Conservation (phyloP, 139 green algal species). For the Tetratostichococcus sp. region DNA sequence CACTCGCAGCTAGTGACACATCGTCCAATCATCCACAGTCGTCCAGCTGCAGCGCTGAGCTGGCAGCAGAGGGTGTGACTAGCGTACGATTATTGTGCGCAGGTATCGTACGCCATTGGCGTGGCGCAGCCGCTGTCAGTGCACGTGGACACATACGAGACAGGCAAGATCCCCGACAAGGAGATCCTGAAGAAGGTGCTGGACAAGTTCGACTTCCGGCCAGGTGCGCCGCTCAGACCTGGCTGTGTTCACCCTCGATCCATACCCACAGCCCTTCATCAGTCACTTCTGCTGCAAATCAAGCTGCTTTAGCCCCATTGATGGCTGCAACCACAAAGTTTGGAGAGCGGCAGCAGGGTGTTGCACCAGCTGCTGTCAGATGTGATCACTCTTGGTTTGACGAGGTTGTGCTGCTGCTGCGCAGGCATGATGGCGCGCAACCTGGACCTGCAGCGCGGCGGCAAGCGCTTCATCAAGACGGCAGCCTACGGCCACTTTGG, state of each 20-base stretch:
- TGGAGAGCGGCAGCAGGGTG: no score
- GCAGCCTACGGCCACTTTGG: slow-evolving; percentile 97
- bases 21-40: no score
- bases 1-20: no score
- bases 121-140: slow-evolving; percentile 95
- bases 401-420: no score
- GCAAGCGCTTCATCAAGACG: slow-evolving; percentile 92
- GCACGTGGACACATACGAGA: slow-evolving; percentile 96
- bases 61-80: no score
- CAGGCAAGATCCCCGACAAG: slow-evolving; percentile 81
- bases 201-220: slow-evolving; percentile 96
- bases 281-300: no score
- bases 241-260: no score
- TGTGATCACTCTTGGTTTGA: no score
- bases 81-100: slow-evolving; percentile 17
- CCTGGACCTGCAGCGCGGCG: slow-evolving; percentile 90
- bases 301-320: background rate
- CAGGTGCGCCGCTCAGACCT: slow-evolving; percentile 39
- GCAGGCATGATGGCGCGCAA: slow-evolving; percentile 80
- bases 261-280: no score
- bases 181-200: slow-evolving; percentile 83
- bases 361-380: no score
- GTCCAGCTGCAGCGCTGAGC: no score
- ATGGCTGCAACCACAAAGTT: no score
- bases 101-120: slow-evolving; percentile 97